Conservation (phyloP, 768 basidiomycete genomes). For the Tubosaeta brunneosetosa region DNA sequence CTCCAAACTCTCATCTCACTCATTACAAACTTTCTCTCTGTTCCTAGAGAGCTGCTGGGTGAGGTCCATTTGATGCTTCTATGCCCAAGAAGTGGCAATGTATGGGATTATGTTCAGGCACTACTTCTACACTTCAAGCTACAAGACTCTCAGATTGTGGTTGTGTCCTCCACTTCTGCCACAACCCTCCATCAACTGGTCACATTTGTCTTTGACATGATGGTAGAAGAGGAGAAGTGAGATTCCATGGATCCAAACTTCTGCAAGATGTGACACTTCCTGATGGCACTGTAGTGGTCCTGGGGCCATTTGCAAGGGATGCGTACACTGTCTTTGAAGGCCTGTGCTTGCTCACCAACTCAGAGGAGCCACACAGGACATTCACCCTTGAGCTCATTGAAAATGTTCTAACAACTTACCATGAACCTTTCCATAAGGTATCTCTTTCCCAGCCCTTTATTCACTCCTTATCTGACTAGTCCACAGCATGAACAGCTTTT, state of each 20-base stretch:
- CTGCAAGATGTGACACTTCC: conserved; percentile 54
- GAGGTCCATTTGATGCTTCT: conserved; percentile 50
- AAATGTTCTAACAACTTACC: conserved; percentile 91
- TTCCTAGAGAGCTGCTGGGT: conserved; percentile 76
- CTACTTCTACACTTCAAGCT: conserved; percentile 92
- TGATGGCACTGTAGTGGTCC: conserved; percentile 55
- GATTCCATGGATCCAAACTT: conserved; percentile 22
- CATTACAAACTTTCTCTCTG: conserved; percentile 79
- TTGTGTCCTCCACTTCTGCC: conserved; percentile 95
- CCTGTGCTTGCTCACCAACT: conserved; percentile 81
- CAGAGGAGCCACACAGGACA: conserved; percentile 83
- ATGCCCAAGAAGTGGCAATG: neutral
- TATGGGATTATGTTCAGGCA: conserved; percentile 44
- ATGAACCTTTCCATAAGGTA: conserved; percentile 79
- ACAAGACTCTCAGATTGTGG: conserved; percentile 92
- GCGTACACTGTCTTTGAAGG: conserved; percentile 90
- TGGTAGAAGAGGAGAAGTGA: conserved; percentile 67
- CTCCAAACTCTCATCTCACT: conserved; percentile 89
- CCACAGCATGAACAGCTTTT: conserved; percentile 75
- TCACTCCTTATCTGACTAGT: conserved; percentile 1
- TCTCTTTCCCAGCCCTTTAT: conserved; percentile 1
- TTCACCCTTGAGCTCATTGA: conserved; percentile 97
- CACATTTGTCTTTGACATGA: conserved; percentile 97
- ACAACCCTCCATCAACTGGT: conserved; percentile 93
- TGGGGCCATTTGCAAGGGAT: conserved; percentile 78